Evolutionary conservation across 1,139 yeast genomes (phyloP), one percentile per base, ranked within the genome.

Genomic region (Insectozyma bohioensis): DNA sequence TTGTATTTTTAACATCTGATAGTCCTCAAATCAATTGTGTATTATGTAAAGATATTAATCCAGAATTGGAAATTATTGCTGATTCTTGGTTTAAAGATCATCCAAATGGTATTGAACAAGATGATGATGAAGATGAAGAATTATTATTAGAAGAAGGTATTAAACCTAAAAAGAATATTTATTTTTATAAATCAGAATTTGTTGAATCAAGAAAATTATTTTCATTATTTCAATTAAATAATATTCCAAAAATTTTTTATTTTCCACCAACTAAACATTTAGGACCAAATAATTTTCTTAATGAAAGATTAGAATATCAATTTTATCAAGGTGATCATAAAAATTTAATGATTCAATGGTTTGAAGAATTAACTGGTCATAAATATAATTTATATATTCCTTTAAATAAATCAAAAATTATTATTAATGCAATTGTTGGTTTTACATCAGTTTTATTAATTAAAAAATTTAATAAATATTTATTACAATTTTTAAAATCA

Each of bases 161-260:
- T 10, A 34, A 28, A 6, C 45, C 46, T n/a, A 40, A 40, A 16
- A 53, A 54, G 42, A 61, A 67, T 45, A 60, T 90, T 23, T 80
- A 75, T 61, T 86, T 92, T 56, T 84, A 85, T 18, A 64, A 70
- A 35, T 78, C 95, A 6, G 96, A 90, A 51, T 80, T 85, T 50
- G 61, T 70, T 34, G 76, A 76, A 26, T 66, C 77, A 27, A 65
- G 69, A 43, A 65, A 63, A 36, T 69, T 71, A 45, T 87, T 83
- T 67, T 69, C 65, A 50, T 55, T 55, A 28, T 65, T 80, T 53
- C 66, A 73, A 24, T 64, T 92, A 48, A 75, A 77, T 47, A 80
- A 79, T 40, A 95, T 92, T 24, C 98, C 98, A 22, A 81, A 85
- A 51, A 53, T 88, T 28, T 81, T 71, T 58, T 60, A 81, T 40